Evolutionary conservation across 768 basidiomycete species (phyloP), one percentile per base, ranked within the genome.

Genomic region (Naganishia antarctica): DNA sequence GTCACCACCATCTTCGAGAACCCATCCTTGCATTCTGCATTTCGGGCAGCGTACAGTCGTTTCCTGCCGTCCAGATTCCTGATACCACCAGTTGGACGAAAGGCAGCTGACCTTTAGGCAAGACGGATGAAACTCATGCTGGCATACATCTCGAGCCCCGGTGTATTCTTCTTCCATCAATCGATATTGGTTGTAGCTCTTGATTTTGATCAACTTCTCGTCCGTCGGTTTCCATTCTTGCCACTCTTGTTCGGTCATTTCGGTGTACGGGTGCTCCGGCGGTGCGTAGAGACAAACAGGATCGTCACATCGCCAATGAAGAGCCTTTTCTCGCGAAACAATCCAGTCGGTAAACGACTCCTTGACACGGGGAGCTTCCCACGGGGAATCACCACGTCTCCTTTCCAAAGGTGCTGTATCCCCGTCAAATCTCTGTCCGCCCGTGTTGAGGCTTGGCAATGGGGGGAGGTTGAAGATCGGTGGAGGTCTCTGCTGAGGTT

Each of bases 271-370:
- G 53, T 64, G 63, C 48, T 64, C 63, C 11, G 63, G 63, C 12
- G 63, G 63, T 13, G 63, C 63, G 34, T 40, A 64, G n/a, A 64
- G 26, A 23, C 63, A 64, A 3, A 64, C 44, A 25, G 63, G 63
- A 29, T 64, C 51, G 51, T 64, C 63, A 34, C 63, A 64, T 23
- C 63, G 51, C 63, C 63, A 64, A 40, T 64, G 50, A 8, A 64
- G 51, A 2, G 51, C 63, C 21, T 48, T 44, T 48, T 64, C 63
- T 3, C 63, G 63, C 25, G 32, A 44, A 21, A 44, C 21, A 29
- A 59, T 53, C 63, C 63, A 64, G 29, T 59, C 53, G 25, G 47
- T 31, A 37, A 64, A 43, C 40, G 63, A 44, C 8, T 50, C 47
- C 28, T 59, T 57, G 43, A 48, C 63, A 13, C 34, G 21, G 12